These are phyloP conservation scores for Camellia granthamiana DNA, from an alignment of 148 eudicot species.

Conservation along the genomic window DNA sequence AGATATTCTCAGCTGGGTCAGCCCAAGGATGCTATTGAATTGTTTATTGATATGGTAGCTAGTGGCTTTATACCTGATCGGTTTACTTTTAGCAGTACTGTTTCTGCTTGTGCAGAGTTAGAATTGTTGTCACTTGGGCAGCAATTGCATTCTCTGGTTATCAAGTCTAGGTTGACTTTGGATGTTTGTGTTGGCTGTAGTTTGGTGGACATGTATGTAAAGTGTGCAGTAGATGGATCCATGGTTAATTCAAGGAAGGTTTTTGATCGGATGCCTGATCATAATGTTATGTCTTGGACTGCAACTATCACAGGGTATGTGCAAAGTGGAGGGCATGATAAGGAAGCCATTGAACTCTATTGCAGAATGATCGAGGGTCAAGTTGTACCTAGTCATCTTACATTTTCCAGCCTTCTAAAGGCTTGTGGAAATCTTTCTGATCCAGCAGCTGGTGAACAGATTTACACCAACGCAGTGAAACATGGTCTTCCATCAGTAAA, in stretches of 20 bases:
- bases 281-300: constrained; percentile 67
- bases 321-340: constrained; percentile 40
- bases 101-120: constrained; percentile 54
- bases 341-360: constrained; percentile 52
- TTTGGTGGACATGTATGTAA: constrained; percentile 65
- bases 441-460: constrained; percentile 44
- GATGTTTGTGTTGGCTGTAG: constrained; percentile 65
- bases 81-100: constrained; percentile 46
- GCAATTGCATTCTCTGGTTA: constrained; percentile 49
- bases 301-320: constrained; percentile 53
- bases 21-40: constrained; percentile 28
- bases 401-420: constrained; percentile 57
- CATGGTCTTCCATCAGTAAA: constrained; percentile 38
- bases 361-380: constrained; percentile 43
- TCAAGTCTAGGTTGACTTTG: constrained; percentile 34
- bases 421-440: constrained; percentile 51
- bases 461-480: constrained; percentile 52
- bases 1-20: constrained; percentile 48
- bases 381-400: constrained; percentile 55
- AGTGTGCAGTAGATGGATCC: constrained; percentile 35
- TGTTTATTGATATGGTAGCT: constrained; percentile 52
- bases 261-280: constrained; percentile 44
- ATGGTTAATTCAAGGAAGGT: constrained; percentile 48
- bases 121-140: constrained; percentile 36
- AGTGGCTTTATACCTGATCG: constrained; percentile 45